Evolutionary conservation across 129 eudicot genomes (phyloP).

Genomic region (Apium graveolens): DNA sequence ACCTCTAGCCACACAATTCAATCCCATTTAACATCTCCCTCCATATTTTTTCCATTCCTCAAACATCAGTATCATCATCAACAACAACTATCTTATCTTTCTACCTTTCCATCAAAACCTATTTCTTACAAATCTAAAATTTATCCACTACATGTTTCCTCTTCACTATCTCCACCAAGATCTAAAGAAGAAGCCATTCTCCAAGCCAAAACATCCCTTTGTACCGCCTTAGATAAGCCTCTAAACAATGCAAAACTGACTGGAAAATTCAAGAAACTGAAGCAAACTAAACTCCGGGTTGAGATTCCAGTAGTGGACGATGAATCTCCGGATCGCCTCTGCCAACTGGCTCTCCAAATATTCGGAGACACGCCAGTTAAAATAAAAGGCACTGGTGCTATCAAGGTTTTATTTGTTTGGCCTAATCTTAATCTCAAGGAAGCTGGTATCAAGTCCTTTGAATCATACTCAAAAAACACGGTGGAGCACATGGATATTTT

Average conservation of each 20-base stretch:
- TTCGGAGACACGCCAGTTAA: constrained; percentile 48
- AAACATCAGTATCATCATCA: constrained; percentile 4
- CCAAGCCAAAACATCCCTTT: constrained; percentile 75
- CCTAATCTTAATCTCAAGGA: constrained; percentile 29
- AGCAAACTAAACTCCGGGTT: constrained; percentile 59
- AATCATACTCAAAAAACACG: constrained; percentile 6
- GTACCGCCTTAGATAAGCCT: constrained; percentile 59
- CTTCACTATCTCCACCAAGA: constrained; percentile 54
- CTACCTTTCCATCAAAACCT: constrained; percentile 1
- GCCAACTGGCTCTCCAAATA: constrained; percentile 47
- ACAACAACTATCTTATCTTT: constrained; percentile 1
- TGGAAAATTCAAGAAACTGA: constrained; percentile 62
- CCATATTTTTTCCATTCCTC: constrained; percentile 2
- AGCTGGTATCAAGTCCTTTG: constrained; percentile 34
- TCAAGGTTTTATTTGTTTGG: constrained; percentile 55
- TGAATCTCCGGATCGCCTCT: constrained; percentile 40
- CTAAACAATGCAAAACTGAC: constrained; percentile 68
- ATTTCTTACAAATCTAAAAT: constrained; percentile 31
- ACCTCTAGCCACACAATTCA: constrained; percentile 9
- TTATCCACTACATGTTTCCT: constrained; percentile 18
- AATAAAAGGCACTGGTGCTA: constrained; percentile 47
- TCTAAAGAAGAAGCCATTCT: constrained; percentile 78
- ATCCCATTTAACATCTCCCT: constrained; percentile 3
- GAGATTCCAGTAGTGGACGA: constrained; percentile 70
- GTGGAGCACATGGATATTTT: constrained; percentile 42